Evolutionary conservation across 2,329 filamentous ascomycete species (phyloP), one percentile per base, ranked within the genome.

Genomic region (Pseudocercospora cruenta): DNA sequence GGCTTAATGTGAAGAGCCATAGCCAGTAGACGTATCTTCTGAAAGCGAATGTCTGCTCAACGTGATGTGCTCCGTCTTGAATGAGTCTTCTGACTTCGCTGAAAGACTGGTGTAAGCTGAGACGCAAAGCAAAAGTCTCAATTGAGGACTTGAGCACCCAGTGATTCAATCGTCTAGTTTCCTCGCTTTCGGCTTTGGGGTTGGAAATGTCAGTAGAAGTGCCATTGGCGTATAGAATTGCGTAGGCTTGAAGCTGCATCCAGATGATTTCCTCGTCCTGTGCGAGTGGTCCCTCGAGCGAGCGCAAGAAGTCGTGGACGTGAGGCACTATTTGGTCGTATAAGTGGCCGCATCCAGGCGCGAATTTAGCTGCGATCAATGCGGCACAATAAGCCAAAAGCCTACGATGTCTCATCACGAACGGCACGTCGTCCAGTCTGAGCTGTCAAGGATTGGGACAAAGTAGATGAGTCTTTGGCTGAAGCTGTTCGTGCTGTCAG

Each of bases 161-260:
- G 12, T 64, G 62, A 28, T 64, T 60, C 12, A 64, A 55, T 33
- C 53, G 62, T 43, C 62, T 26, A 12, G 28, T 45, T 5, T 24
- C 16, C 1, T 26, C 21, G 1, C 2, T 53, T 24, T 64, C 45
- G 9, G 16, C 16, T 19, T 24, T 19, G 4, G 62, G 62, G 12
- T 60, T 53, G 3, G 62, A 54, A 9, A 64, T 53, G 36, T 64
- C 62, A 14, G 45, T 31, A 36, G 62, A 39, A 16, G 62, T 22
- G 16, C 47, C 22, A 19, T 64, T 39, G 22, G 62, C 62, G 28
- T 60, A 60, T 4, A 60, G 57, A 21, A 64, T 60, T 16, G 55
- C 62, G 47, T 60, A 64, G 14, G 62, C 62, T 21, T 60, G 62
- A 10, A 64, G 57, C 21, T 64, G 55, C 55, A 55, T 64, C 57